Evolutionary conservation across 345 rosid species (phyloP).

Genomic region (Murraya koenigii): DNA sequence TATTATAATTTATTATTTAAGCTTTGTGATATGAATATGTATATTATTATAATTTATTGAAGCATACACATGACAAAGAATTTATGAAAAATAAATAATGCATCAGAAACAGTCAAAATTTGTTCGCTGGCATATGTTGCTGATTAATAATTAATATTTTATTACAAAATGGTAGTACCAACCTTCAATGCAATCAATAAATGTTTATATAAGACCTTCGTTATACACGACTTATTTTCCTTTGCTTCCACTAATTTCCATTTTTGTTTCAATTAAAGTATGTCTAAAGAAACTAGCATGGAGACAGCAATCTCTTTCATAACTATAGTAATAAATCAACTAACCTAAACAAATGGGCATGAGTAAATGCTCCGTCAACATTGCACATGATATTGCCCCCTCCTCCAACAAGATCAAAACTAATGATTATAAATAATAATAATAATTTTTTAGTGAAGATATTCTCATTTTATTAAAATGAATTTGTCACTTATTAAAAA

Average conservation of each 20-base stretch:
- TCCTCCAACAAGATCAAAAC: constrained; percentile 18
- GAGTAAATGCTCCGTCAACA: constrained; percentile 55
- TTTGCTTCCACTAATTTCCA: constrained; percentile 6
- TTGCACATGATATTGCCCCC: constrained; percentile 63
- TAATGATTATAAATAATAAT: not conserved
- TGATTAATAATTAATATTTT: not conserved
- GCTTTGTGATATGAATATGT: too few relatives aligned
- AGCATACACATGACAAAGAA: too few relatives aligned
- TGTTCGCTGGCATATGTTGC: not conserved
- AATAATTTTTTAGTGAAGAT: too few relatives aligned
- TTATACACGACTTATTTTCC: not conserved
- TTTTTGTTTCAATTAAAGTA: not conserved
- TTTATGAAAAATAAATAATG: too few relatives aligned
- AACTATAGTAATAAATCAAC: not conserved
- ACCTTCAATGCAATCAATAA: constrained; percentile 11
- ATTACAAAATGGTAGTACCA: constrained; percentile 5
- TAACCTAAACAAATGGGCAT: constrained; percentile 26
- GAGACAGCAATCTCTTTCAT: constrained; percentile 3
- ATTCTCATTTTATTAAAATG: too few relatives aligned
- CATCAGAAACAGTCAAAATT: too few relatives aligned
- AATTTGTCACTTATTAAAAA: too few relatives aligned
- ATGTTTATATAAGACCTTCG: not conserved
- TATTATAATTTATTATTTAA: too few relatives aligned
- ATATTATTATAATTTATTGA: too few relatives aligned
- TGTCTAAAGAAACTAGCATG: not conserved